A percentile compares a stretch with the other conserved stretches of the same genome.
Conservation (phyloP, 169 alveolate genomes). For the Perkinsus chesapeaki region DNA sequence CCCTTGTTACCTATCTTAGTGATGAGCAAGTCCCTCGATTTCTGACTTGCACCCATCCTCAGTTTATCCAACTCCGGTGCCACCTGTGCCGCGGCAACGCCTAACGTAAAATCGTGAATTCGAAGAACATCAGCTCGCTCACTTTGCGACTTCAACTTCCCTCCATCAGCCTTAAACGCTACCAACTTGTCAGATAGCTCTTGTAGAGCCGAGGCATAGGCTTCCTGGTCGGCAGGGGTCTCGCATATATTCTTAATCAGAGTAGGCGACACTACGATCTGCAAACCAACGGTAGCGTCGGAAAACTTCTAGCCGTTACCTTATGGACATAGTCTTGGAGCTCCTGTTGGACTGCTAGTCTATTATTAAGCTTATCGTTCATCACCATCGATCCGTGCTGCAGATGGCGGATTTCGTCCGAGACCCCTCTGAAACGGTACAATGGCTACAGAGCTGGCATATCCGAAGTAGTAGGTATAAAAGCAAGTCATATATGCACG, state of each 20-base stretch:
- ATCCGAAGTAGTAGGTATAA: too few relatives aligned
- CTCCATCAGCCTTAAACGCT: neutral
- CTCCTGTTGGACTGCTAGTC: neutral
- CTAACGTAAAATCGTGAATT: neutral
- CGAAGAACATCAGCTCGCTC: neutral
- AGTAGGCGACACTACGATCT: neutral
- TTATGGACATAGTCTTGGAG: neutral
- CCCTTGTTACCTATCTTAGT: neutral
- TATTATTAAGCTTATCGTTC: neutral
- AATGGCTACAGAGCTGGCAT: neutral
- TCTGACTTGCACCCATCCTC: neutral
- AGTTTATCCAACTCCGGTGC: neutral
- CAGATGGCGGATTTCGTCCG: neutral
- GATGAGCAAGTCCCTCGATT: neutral
- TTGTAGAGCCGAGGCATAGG: neutral
- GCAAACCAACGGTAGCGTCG: neutral
- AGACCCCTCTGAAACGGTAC: neutral
- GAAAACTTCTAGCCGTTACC: neutral
- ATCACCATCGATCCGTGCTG: neutral
- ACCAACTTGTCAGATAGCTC: neutral
- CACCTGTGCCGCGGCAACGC: neutral
- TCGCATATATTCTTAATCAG: neutral
- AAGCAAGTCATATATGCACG: too few relatives aligned
- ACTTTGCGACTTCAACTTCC: neutral
- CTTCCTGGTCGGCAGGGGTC: neutral